Evolutionary conservation across 2,329 filamentous ascomycete genomes (phyloP), one percentile per base, ranked within the genome.

Genomic region (Metarhizium brunneum): DNA sequence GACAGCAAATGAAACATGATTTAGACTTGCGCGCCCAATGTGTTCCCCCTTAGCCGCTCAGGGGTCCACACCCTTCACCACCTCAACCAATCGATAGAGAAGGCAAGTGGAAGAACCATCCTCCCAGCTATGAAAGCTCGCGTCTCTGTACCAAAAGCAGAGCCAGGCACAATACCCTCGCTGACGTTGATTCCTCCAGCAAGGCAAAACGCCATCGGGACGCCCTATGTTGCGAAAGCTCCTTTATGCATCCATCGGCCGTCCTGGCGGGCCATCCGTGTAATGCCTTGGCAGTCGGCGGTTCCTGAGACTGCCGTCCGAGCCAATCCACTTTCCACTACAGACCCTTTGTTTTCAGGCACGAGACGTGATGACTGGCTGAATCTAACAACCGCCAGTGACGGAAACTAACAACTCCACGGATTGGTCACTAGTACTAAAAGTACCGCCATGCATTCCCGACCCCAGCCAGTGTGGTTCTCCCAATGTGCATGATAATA

Each of bases 51-150:
- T 45, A 45, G 42, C n/a, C 42, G 16, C 42, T 25, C 42, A 25
- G 18, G 42, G 42, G 18, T 20, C 42, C 42, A 45, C 16, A 20
- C 13, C 38, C n/a, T 16, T 13, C 38, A 16, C 38, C 38, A 40
- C 38, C 10, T 40, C 38, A 40, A 58, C 53, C 61, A 59, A 64
- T 54, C 58, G 53, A 62, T 63, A 54, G 57, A 65, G 56, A 57
- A 55, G 60, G 58, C 51, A 50, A 14, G 53, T 40, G 38, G 30
- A 42, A 43, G 16, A 18, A 7, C 2, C 16, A n/a, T 50, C 29
- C 47, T 50, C 25, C 25, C 13, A 11, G 32, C 49, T 30, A 51
- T 32, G 32, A n/a, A 51, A 30, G 11, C 32, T 38, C 32, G 32
- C 14, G 32, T 38, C 18, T 45, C n/a, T 45, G 42, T 20, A 11